Base-by-base conservation (phyloP, 176 grass and related monocot species). In the Cenchrus purpureus region DNA sequence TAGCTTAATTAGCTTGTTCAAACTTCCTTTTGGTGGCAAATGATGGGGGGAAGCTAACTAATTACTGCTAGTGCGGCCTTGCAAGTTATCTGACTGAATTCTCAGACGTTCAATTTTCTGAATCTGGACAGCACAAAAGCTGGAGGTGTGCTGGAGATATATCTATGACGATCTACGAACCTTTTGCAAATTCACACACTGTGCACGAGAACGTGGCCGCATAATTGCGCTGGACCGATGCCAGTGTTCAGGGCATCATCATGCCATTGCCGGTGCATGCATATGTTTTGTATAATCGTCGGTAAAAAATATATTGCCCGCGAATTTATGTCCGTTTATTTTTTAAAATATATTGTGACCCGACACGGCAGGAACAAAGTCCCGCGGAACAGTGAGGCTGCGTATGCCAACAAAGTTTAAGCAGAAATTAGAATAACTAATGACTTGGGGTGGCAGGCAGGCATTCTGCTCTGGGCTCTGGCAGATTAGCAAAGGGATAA, bases 221-320 rank as follows among this genome's bases (percentile, higher is more conserved):
- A 81, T 85, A 42, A 85, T 89, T 85, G 71, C 34, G 69, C 59
- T 75, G 4, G 53, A 70, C 69, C n/a, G 71, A 70, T 52, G 82
- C 70, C 61, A 68, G 53, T 22, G 52, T n/a, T 52, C 7, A 84
- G 77, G 28, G 4, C 70, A 85, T 46, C 52, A 85, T 81, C 67
- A 28, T 22, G 14, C 37, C 37, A 40, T 40, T 40, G 37, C 87
- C 70, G 46, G 53, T 68, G 57, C n/a, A 12, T 68, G 57, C n/a
- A 12, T 66, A 29, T 52, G 44, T 40, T 9, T 50, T 9, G 4
- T 65, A 17, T 3, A 13, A 31, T n/a, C 2, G 12, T 10, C 0
- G 28, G 52, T 76, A 70, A 44, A 70, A 44, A 82, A 59, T 82
- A 76, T 77, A 52, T 0, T 59, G 20, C 29, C 13, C 28, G 7